phyloP scores from a whole-genome alignment of 768 basidiomycete genomes.

The Lentinus tigrinus region DNA sequence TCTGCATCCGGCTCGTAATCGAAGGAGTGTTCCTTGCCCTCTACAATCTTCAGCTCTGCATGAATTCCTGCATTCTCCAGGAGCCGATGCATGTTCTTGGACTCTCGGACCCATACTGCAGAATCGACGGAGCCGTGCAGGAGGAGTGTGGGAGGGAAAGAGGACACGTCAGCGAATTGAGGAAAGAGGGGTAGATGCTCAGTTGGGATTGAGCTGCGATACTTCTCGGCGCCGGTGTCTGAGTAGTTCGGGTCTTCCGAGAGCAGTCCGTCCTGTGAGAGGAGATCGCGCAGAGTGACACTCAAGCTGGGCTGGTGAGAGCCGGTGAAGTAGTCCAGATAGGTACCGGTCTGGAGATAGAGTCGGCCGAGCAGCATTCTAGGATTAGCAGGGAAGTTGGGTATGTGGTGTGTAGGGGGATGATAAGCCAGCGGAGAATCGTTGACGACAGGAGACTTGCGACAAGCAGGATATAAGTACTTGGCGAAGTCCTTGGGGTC shows the following conservation, averaged over 20 bases:
- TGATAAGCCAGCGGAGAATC: slow-evolving; percentile 50
- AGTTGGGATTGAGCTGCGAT: slow-evolving; percentile 26
- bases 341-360: slow-evolving; percentile 57
- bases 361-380: slow-evolving; percentile 58
- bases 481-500: slow-evolving; percentile 46
- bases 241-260: not conserved
- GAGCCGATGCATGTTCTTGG: slow-evolving; percentile 33
- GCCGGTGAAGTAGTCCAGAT: slow-evolving; percentile 59
- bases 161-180: slow-evolving; percentile 35
- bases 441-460: slow-evolving; percentile 27
- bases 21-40: slow-evolving; percentile 54
- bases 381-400: slow-evolving; percentile 61
- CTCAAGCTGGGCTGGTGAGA: slow-evolving; percentile 47
- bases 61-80: slow-evolving; percentile 37
- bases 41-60: slow-evolving; percentile 36
- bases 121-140: slow-evolving; percentile 50
- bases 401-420: slow-evolving; percentile 42
- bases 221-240: not conserved
- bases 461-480: slow-evolving; percentile 45
- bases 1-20: slow-evolving; percentile 50
- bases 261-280: not conserved
- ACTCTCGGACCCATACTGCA: slow-evolving; percentile 44
- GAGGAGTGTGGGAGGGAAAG: slow-evolving; percentile 48
- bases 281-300: slow-evolving; percentile 32
- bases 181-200: slow-evolving; percentile 43